A percentile compares a stretch with the other conserved stretches of the same genome.
phyloP scores from a whole-genome alignment of 148 eudicot genomes.

The Euryodendron excelsum region DNA sequence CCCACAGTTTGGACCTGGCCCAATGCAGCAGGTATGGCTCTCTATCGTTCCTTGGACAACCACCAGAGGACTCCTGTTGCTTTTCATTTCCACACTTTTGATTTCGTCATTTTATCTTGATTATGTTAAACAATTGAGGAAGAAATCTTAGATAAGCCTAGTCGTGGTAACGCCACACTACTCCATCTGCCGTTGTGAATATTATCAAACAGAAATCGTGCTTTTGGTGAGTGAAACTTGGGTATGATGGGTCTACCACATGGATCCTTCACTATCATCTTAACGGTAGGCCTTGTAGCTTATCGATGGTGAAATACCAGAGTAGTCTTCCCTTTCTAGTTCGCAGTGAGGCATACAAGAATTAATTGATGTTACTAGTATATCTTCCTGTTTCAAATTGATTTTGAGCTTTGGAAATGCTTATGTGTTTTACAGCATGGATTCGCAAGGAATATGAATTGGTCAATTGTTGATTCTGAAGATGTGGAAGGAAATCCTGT shows the following conservation, averaged over 20 bases:
- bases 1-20: constrained; percentile 97
- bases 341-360: background rate
- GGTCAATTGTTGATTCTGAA: constrained; percentile 75
- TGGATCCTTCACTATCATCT: background rate
- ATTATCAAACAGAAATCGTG: background rate
- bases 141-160: background rate
- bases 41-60: constrained; percentile 3
- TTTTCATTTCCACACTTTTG: background rate
- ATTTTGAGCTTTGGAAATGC: constrained; percentile 19
- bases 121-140: background rate
- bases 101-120: background rate
- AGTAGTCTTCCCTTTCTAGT: background rate
- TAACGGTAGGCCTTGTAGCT: background rate
- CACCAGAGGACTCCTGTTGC: background rate
- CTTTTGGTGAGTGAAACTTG: background rate
- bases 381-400: background rate
- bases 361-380: background rate
- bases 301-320: background rate
- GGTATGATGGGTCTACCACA: background rate
- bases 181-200: background rate
- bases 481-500: constrained; percentile 64
- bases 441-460: constrained; percentile 84
- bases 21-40: constrained; percentile 82
- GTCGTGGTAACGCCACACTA: background rate
- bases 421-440: constrained; percentile 71